phyloP scores from a whole-genome alignment of 2,329 filamentous ascomycete species.

The Calonectria honghensis region DNA sequence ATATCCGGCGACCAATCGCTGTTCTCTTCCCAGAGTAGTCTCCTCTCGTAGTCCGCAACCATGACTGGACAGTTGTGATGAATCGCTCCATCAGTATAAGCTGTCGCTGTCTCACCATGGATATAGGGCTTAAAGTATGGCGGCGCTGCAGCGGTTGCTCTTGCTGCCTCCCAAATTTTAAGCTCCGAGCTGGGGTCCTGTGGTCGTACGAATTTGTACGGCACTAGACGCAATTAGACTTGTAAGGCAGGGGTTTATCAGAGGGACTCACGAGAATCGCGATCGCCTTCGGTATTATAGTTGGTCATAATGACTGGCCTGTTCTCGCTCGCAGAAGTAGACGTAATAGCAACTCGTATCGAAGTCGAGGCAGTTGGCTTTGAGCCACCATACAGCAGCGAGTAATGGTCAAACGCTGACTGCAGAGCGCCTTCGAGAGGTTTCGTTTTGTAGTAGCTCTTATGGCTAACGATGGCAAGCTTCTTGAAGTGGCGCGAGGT shows the following conservation, averaged over 20 bases:
- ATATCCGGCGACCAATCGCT: slow-evolving; percentile 24
- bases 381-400: slow-evolving; percentile 13
- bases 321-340: slow-evolving; percentile 24
- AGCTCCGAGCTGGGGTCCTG: slow-evolving; percentile 20
- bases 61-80: slow-evolving; percentile 27
- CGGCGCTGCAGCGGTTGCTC: slow-evolving; percentile 36
- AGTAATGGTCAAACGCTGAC: slow-evolving; percentile 18
- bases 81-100: slow-evolving; percentile 29
- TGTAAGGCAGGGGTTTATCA: no score
- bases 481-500: slow-evolving; percentile 3
- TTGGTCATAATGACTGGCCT: slow-evolving; percentile 26
- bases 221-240: background rate
- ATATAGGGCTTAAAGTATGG: slow-evolving; percentile 36
- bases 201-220: slow-evolving; percentile 30
- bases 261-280: background rate
- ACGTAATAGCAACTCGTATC: slow-evolving; percentile 35
- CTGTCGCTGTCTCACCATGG: slow-evolving; percentile 14
- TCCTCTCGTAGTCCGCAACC: slow-evolving; percentile 26
- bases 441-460: slow-evolving; percentile 33
- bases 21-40: slow-evolving; percentile 26
- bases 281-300: slow-evolving; percentile 27
- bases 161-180: slow-evolving; percentile 41
- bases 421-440: slow-evolving; percentile 24
- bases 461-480: slow-evolving; percentile 18
- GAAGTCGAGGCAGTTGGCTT: background rate